Conservation (phyloP, 192 early-diverging fungal species). For the Linnemannia schmuckeri region DNA sequence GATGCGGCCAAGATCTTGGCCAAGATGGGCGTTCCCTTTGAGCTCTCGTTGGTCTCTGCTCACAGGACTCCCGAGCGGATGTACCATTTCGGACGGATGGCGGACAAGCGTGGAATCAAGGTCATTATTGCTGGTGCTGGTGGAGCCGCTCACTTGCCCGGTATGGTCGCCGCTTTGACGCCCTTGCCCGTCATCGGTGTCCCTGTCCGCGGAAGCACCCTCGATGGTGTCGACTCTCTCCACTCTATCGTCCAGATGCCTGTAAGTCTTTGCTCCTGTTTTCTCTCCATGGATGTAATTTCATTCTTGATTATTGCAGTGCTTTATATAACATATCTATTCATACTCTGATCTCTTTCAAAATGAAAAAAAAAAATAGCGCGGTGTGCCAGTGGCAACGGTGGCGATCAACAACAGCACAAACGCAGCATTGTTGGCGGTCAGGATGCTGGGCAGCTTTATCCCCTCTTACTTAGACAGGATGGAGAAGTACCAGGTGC, state of each 20-base stretch:
- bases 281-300: background rate
- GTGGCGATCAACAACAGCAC: slow-evolving; percentile 99
- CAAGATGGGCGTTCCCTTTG: slow-evolving; percentile 93
- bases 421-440: slow-evolving; percentile 95
- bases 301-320: slow-evolving; percentile 4
- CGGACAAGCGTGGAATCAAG: slow-evolving; percentile 91
- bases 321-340: background rate
- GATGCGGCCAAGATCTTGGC: slow-evolving; percentile 90
- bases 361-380: slow-evolving; percentile 60
- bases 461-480: slow-evolving; percentile 81
- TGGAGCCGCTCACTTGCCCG: slow-evolving; percentile 98
- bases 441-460: slow-evolving; percentile 89
- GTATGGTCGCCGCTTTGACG: slow-evolving; percentile 98
- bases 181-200: slow-evolving; percentile 98
- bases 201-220: slow-evolving; percentile 90
- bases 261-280: slow-evolving; percentile 61
- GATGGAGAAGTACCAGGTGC: slow-evolving; percentile 83
- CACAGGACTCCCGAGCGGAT: slow-evolving; percentile 96
- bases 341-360: background rate
- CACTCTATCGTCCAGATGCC: slow-evolving; percentile 99
- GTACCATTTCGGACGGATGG: slow-evolving; percentile 91
- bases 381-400: slow-evolving; percentile 98
- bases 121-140: slow-evolving; percentile 99
- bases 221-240: slow-evolving; percentile 98
- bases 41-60: slow-evolving; percentile 97